Base-by-base conservation (phyloP, 768 basidiomycete genomes). In the Mycena albidolilacea region DNA sequence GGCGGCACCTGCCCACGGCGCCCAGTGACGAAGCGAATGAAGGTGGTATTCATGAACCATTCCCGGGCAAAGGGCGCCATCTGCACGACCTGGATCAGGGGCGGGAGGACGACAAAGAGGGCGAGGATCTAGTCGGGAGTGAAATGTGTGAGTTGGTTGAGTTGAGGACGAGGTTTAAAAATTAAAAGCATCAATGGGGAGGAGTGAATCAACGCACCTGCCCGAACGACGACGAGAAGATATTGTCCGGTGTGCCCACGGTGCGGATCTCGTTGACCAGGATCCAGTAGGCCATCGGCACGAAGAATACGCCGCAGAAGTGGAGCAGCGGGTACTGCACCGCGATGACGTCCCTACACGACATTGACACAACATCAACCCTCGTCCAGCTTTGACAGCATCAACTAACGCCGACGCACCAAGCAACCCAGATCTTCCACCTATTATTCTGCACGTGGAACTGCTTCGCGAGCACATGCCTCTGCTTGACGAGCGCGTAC, bases 371-470 rank as follows among this genome's bases (percentile, higher is more conserved):
- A 30, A 30, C 30, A 30, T 60, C 6, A 54, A 17, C 15, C 8
- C 19, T 15, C 48, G 6, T 19, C 21, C 4, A 43, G 21, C 23
- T 0, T 11, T 15, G 30, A 50, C 35, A 23, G 23, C 23, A 37
- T n/a, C 19, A 23, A 5, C 4, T n/a, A 44, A 58, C 44, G 3
- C 19, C 3, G 4, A 58, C 69, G 5, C n/a, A 70, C 63, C 69
- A 70, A 5, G 39, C n/a, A 1, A 70, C 69, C 69, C 69, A 70
- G 19, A 70, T 70, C 46, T 64, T 70, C 69, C 69, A 70, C 11
- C 69, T 39, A 21, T 48, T 21, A 17, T 21, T 48, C 41, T 70
- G 54, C 23, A 35, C 43, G 30, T 17, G 23, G 46, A 21, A 70
- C 11, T 39, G 19, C 46, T 50, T 35, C 5, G 55, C 43, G 10